A percentile compares a stretch with the other conserved stretches of the same genome.
Conservation (phyloP, 208 protist species). For the Trypanosomatidae sp. region DNA sequence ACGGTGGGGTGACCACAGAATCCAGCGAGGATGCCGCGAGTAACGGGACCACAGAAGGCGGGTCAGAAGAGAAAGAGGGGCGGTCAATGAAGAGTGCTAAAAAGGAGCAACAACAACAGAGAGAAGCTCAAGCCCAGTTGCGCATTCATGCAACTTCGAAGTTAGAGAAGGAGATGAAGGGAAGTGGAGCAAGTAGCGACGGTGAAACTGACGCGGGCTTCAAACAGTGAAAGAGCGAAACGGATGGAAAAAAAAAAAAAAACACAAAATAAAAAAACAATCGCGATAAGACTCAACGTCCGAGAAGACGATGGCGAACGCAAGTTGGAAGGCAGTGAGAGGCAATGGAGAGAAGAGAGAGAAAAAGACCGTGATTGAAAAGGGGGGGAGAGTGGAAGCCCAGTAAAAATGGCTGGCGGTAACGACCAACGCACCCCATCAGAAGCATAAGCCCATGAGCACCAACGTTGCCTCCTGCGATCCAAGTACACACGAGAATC, state of each 20-base stretch:
- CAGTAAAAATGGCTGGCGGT: background rate
- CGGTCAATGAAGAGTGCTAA: background rate
- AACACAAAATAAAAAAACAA: background rate
- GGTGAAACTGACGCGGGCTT: background rate
- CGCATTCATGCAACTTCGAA: background rate
- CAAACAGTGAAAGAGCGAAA: background rate
- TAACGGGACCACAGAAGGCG: background rate
- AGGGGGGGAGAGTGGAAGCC: background rate
- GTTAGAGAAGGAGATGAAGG: background rate
- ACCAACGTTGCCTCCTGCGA: background rate
- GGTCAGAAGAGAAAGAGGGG: background rate
- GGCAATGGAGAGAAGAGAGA: background rate
- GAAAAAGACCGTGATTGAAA: constrained; percentile 12
- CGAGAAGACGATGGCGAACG: background rate
- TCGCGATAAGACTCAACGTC: background rate
- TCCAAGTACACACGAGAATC: background rate
- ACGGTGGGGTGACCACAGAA: background rate
- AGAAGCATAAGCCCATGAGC: background rate
- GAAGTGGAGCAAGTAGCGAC: background rate
- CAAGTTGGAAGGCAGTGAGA: background rate
- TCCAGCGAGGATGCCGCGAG: background rate
- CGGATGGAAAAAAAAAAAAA: background rate
- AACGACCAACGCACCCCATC: background rate
- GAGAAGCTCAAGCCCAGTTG: background rate
- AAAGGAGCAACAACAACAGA: background rate